phyloP scores from a whole-genome alignment of 2,329 filamentous ascomycete species.

The Mariannaea elegans region DNA sequence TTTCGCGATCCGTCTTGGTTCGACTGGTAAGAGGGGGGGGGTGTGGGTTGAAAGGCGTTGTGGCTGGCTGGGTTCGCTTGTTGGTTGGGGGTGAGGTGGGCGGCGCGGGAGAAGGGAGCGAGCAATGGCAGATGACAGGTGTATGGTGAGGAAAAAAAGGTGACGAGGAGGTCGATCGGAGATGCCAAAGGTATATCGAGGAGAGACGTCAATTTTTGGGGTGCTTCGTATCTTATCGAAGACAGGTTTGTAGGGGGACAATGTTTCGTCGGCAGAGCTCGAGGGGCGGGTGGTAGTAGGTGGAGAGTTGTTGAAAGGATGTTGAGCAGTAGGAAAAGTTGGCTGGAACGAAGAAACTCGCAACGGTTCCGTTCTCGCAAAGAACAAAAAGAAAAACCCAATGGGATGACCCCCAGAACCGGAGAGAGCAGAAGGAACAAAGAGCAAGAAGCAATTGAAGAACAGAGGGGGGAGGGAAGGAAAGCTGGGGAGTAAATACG shows the following conservation, averaged over 20 bases:
- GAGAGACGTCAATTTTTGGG: background rate
- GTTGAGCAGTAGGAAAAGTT: background rate
- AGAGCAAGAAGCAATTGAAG: conserved; percentile 5
- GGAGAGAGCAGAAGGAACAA: background rate
- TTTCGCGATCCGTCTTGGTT: conserved; percentile 9
- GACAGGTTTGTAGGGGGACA: background rate
- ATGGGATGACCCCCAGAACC: background rate
- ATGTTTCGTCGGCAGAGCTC: background rate
- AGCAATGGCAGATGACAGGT: background rate
- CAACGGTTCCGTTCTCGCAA: background rate
- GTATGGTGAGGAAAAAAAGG: background rate
- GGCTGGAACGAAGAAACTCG: no score
- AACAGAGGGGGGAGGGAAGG: conserved; percentile 9
- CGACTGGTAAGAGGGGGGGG: background rate
- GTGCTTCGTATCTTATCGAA: background rate
- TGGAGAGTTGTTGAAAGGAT: background rate
- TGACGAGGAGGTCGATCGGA: background rate
- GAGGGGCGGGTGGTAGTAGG: background rate
- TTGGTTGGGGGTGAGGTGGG: conserved; percentile 3
- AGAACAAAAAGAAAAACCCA: background rate
- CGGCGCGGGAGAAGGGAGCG: conserved; percentile 9
- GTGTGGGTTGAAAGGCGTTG: conserved; percentile 1
- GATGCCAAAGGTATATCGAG: background rate
- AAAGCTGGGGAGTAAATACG: conserved; percentile 1
- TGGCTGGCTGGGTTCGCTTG: conserved; percentile 12